phyloP scores from a whole-genome alignment of 495 filamentous ascomycete genomes.

The Penicillium ucsense region DNA sequence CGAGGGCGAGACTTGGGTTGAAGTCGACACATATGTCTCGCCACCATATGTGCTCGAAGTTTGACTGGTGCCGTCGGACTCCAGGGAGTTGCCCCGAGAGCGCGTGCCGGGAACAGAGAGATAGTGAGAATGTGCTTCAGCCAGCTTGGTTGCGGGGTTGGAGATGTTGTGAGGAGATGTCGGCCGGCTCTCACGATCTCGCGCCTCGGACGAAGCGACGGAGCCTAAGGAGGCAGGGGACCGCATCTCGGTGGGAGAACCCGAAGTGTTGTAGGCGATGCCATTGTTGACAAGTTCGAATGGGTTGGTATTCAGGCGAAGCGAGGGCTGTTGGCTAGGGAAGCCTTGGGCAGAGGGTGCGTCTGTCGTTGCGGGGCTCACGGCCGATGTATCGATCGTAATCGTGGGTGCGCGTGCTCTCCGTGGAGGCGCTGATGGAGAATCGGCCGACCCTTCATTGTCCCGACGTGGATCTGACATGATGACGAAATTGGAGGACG shows the following conservation, averaged over 20 bases:
- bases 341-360: slow-evolving; percentile 18
- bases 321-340: slow-evolving; percentile 32
- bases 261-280: slow-evolving; percentile 32
- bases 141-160: slow-evolving; percentile 48
- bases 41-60: slow-evolving; percentile 43
- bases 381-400: slow-evolving; percentile 66
- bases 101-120: slow-evolving; percentile 51
- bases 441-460: slow-evolving; percentile 18
- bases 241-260: slow-evolving; percentile 51
- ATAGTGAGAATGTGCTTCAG: slow-evolving; percentile 45
- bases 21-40: slow-evolving; percentile 34
- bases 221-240: slow-evolving; percentile 43
- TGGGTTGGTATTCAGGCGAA: slow-evolving; percentile 35
- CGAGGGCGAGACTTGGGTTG: slow-evolving; percentile 24
- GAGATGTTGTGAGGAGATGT: slow-evolving; percentile 86
- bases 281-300: slow-evolving; percentile 30
- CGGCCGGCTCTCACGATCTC: slow-evolving; percentile 63
- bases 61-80: slow-evolving; percentile 46
- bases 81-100: slow-evolving; percentile 57
- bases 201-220: slow-evolving; percentile 61
- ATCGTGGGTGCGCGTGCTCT: slow-evolving; percentile 54
- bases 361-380: slow-evolving; percentile 30
- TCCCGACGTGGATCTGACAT: slow-evolving; percentile 26
- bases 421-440: slow-evolving; percentile 25
- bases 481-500: slow-evolving; percentile 4